phyloP scores from a whole-genome alignment of 345 rosid species.

The Triadica sebifera region DNA sequence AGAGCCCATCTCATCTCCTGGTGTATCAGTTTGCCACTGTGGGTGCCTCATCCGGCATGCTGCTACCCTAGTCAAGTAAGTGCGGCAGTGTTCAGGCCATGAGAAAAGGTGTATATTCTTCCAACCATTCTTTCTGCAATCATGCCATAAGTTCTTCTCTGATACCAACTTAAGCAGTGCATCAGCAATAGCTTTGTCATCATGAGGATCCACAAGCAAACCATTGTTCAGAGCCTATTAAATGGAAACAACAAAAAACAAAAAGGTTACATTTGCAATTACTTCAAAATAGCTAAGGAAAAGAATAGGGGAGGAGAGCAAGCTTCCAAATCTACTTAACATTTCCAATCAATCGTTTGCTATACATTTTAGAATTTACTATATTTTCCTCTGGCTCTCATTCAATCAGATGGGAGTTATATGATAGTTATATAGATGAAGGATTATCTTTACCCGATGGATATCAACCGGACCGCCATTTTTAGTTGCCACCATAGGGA shows the following conservation, averaged over 20 bases:
- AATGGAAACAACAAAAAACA: conserved; percentile 10
- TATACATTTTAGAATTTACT: neutral
- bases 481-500: conserved; percentile 96
- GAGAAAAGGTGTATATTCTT: conserved; percentile 92
- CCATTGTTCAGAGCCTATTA: conserved; percentile 86
- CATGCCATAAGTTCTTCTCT: conserved; percentile 86
- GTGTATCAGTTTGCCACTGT: conserved; percentile 89
- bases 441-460: conserved; percentile 47
- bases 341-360: conserved; percentile 8
- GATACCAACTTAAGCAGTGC: conserved; percentile 88
- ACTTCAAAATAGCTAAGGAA: neutral
- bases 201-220: conserved; percentile 91
- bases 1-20: conserved; percentile 53
- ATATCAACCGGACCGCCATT: conserved; percentile 99
- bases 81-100: conserved; percentile 98
- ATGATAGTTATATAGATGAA: neutral
- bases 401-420: neutral
- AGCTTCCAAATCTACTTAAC: neutral
- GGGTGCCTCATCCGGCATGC: conserved; percentile 95
- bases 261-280: neutral
- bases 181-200: conserved; percentile 78
- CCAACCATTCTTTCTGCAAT: conserved; percentile 87
- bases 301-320: neutral
- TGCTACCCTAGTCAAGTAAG: conserved; percentile 89
- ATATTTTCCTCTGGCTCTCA: neutral